Conservation (phyloP, 2,329 filamentous ascomycete species). For the Colletotrichum lindemuthianum region DNA sequence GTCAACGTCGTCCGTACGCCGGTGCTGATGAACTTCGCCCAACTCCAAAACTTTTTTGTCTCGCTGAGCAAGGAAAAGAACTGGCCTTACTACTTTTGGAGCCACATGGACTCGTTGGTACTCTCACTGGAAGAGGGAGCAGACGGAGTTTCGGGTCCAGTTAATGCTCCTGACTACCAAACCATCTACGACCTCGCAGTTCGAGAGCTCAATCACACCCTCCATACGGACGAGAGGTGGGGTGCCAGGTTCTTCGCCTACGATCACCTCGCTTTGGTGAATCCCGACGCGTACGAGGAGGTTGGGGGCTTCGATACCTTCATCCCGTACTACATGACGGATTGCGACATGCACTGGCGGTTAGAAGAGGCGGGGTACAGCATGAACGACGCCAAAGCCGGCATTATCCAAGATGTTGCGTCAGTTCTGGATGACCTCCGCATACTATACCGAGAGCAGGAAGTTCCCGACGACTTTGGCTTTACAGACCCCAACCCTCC, state of each 20-base stretch:
- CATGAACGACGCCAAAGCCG: conserved; percentile 49
- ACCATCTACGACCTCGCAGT: conserved; percentile 53
- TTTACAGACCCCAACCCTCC: conserved; percentile 52
- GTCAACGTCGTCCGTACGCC: conserved; percentile 62
- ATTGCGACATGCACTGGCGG: conserved; percentile 65
- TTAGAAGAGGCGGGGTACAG: conserved; percentile 56
- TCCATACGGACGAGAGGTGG: conserved; percentile 53
- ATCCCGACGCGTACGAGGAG: conserved; percentile 59
- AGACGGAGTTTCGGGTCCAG: conserved; percentile 35
- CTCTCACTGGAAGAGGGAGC: conserved; percentile 52
- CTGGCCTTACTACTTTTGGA: conserved; percentile 65
- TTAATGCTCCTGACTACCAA: conserved; percentile 51
- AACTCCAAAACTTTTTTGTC: conserved; percentile 66
- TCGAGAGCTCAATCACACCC: conserved; percentile 46
- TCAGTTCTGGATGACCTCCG: conserved; percentile 56
- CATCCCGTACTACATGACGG: conserved; percentile 67
- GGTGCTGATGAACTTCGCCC: conserved; percentile 62
- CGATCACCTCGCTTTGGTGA: conserved; percentile 67
- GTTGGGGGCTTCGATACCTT: conserved; percentile 66
- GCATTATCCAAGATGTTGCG: conserved; percentile 58
- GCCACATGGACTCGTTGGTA: conserved; percentile 63
- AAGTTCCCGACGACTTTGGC: conserved; percentile 41
- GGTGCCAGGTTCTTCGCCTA: conserved; percentile 65
- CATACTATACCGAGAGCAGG: conserved; percentile 55
- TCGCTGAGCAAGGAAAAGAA: conserved; percentile 53